Evolutionary conservation across 768 basidiomycete genomes (phyloP), one percentile per base, ranked within the genome.

Genomic region (Hydnomerulius pinastri): DNA sequence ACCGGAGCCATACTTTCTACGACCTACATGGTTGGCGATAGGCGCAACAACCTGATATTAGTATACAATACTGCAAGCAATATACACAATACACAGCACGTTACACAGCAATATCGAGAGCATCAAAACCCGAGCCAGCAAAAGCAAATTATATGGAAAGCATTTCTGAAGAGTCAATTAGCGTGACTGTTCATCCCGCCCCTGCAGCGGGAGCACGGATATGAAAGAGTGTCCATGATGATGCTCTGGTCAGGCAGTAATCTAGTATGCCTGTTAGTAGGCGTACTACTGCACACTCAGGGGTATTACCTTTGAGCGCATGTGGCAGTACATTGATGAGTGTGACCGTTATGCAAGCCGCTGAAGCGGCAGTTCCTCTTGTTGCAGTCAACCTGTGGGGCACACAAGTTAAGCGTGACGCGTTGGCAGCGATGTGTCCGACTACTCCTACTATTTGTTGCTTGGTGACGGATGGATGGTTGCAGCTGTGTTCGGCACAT

Each of bases 321-420:
- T 0, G 61, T 66, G 7, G 43, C 50, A 18, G 18, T 35, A 51
- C 79, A 81, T 46, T 72, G 53, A 46, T 81, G 79, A 1, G 21
- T 3, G 11, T 25, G 36, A 1, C 35, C 50, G 8, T 46, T 60
- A 50, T 80, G 79, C 28, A 29, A 56, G 8, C 41, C 18, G 51
- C 81, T 83, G 47, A 71, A 60, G 7, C 59, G 65, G 48, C 82
- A 82, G 6, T 56, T 53, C 23, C 51, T 45, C 2, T 47, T 48
- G 41, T 74, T 71, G 54, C 81, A 83, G 53, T 82, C 82, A 13
- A 83, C 66, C 81, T 83, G 46, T 10, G 40, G 15, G 25, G 41
- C 15, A 44, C 43, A 38, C 45, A 4, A 35, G 36, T 47, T 36
- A 20, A 21, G 36, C 27, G 5, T 15, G 24, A 17, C n/a, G 17